These are phyloP conservation scores for Penicillium fimorum DNA, from an alignment of 495 filamentous ascomycete genomes.

Conservation along the genomic window DNA sequence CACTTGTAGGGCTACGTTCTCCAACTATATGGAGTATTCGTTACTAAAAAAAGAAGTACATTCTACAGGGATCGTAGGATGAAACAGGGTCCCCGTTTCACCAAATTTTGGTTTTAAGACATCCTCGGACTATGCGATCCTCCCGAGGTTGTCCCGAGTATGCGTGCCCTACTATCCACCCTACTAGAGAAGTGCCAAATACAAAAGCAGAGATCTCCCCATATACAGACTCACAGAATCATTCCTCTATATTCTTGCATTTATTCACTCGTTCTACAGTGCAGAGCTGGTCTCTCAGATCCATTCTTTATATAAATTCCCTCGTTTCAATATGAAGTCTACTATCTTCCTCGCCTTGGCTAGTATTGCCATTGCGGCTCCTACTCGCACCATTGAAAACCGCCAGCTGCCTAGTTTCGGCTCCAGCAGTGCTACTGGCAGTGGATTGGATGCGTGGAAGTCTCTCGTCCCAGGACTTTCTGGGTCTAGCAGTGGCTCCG, in stretches of 20 bases:
- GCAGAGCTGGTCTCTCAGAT: slow-evolving; percentile 24
- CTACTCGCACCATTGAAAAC: slow-evolving; percentile 27
- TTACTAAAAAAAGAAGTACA: background rate
- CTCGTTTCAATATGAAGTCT: slow-evolving; percentile 24
- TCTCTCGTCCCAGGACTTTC: background rate
- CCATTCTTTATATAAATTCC: slow-evolving; percentile 3
- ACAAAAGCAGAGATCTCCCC: too few species aligned
- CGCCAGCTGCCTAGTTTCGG: slow-evolving; percentile 17
- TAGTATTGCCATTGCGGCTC: slow-evolving; percentile 26
- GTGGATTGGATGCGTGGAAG: slow-evolving; percentile 7
- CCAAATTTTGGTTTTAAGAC: slow-evolving; percentile 4
- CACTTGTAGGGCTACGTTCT: background rate
- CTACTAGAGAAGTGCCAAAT: too few species aligned
- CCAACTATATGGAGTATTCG: background rate
- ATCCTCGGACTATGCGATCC: background rate
- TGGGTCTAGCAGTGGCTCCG: background rate
- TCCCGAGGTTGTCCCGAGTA: background rate
- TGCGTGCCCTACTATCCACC: too few species aligned
- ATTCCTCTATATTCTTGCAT: background rate
- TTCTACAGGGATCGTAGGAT: slow-evolving; percentile 1
- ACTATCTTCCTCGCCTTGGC: slow-evolving; percentile 23
- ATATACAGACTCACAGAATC: background rate
- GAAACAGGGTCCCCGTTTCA: slow-evolving; percentile 23
- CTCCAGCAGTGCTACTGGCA: slow-evolving; percentile 6
- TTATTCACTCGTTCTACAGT: slow-evolving; percentile 3